Conservation (phyloP, 768 basidiomycete species). For the Gymnopilus junonius region DNA sequence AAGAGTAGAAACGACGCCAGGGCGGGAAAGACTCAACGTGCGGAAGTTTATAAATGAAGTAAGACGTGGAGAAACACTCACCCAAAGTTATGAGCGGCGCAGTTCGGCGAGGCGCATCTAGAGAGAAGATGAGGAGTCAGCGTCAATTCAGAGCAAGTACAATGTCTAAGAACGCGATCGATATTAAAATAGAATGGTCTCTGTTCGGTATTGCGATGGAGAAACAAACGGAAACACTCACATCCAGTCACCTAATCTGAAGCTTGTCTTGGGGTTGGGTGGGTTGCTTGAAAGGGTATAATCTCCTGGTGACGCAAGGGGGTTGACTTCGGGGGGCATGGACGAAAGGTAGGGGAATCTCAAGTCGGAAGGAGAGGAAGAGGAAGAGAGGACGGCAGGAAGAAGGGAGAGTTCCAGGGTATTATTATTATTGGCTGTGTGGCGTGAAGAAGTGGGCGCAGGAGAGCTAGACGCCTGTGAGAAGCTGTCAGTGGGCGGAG, state of each 20-base stretch:
- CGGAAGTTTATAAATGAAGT: constrained; percentile 1
- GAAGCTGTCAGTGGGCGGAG: constrained; percentile 7
- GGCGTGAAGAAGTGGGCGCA: constrained; percentile 11
- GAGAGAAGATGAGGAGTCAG: constrained; percentile 12
- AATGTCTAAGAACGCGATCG: constrained; percentile 15
- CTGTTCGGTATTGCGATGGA: constrained; percentile 17
- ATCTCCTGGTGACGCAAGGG: constrained; percentile 26
- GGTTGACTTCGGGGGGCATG: constrained; percentile 17
- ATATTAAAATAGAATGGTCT: constrained; percentile 11
- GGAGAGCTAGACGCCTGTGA: constrained; percentile 18
- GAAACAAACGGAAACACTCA: constrained; percentile 42
- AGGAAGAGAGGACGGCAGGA: constrained; percentile 20
- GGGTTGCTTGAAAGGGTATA: constrained; percentile 72
- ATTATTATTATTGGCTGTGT: constrained; percentile 4
- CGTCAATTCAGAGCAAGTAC: constrained; percentile 17
- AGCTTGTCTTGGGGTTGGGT: constrained; percentile 69
- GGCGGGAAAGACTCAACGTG: constrained; percentile 9
- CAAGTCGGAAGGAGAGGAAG: constrained; percentile 34
- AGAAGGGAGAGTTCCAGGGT: constrained; percentile 20
- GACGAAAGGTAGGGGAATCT: constrained; percentile 18
- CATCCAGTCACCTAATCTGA: constrained; percentile 80
- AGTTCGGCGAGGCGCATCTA: constrained; percentile 67
- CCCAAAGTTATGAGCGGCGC: constrained; percentile 88
- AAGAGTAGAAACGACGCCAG: constrained; percentile 9
- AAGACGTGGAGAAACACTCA: constrained; percentile 51